Evolutionary conservation across 2,329 filamentous ascomycete species (phyloP).

Genomic region (Phialophora macrospora): DNA sequence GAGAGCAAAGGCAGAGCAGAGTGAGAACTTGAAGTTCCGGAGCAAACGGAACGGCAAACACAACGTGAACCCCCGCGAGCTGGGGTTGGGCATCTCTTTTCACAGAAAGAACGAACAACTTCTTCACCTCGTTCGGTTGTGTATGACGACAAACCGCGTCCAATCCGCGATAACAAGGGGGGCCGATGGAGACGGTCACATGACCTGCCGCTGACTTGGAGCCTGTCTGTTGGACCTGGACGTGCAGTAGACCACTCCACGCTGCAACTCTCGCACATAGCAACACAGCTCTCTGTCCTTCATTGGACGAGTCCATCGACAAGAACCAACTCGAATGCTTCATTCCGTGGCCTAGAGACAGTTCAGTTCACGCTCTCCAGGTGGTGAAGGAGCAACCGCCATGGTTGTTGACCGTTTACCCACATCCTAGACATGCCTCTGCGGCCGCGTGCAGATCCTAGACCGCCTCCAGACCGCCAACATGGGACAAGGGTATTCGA

Average conservation of each 20-base stretch:
- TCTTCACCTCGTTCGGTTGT: not conserved
- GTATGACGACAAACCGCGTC: conserved; percentile 9
- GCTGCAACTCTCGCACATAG: not conserved
- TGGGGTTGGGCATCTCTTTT: conserved; percentile 32
- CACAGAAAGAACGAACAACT: conserved; percentile 7
- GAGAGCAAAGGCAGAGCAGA: not conserved
- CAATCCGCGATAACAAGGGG: conserved; percentile 4
- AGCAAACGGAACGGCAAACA: conserved; percentile 18
- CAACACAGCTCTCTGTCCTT: not conserved
- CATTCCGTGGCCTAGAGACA: too few relatives aligned
- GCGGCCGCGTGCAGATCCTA: not conserved
- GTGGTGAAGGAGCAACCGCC: not conserved
- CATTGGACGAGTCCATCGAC: not conserved
- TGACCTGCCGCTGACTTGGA: not conserved
- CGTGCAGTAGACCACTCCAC: not conserved
- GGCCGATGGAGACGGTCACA: not conserved
- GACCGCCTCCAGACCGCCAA: conserved; percentile 36
- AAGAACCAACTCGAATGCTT: too few relatives aligned
- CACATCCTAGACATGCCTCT: conserved; percentile 1
- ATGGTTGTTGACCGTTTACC: not conserved
- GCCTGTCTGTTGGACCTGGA: not conserved
- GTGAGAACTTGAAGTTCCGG: not conserved
- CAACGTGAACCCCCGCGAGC: conserved; percentile 1
- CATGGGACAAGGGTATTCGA: conserved; percentile 97
- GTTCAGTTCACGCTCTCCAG: not conserved